Evolutionary conservation across 352 stramenopile species (phyloP).

Genomic region (Globisporangium nagaii): DNA sequence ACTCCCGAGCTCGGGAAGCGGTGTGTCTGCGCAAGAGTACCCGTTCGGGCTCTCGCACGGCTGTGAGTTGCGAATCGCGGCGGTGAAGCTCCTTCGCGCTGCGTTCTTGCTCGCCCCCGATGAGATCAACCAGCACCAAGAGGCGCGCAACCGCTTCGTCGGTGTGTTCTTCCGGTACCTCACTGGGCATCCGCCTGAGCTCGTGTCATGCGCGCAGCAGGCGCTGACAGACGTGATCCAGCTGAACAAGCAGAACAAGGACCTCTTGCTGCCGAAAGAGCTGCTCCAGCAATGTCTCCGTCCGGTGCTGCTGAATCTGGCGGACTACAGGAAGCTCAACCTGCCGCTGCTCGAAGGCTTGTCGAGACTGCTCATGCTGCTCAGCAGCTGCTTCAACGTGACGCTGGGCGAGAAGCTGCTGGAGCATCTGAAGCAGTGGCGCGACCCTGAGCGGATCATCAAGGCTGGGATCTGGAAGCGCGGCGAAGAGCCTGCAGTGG

Average conservation of each 20-base stretch:
- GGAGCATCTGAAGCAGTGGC: conserved; percentile 94
- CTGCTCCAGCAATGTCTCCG: conserved; percentile 94
- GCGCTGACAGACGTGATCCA: conserved; percentile 79
- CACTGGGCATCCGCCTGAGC: conserved; percentile 76
- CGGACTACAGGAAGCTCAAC: conserved; percentile 96
- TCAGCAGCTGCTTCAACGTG: conserved; percentile 97
- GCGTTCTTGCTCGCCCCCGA: conserved; percentile 79
- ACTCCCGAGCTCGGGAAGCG: conserved; percentile 16
- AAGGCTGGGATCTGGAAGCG: conserved; percentile 91
- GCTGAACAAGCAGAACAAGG: conserved; percentile 84
- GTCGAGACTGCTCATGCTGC: conserved; percentile 88
- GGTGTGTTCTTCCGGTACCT: conserved; percentile 90
- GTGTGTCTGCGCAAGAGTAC: conserved; percentile 76
- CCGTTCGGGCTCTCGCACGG: conserved; percentile 80
- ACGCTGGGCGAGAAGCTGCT: conserved; percentile 96
- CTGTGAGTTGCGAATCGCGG: conserved; percentile 80
- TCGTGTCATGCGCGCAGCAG: conserved; percentile 78
- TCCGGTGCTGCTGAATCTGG: conserved; percentile 94
- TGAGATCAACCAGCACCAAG: conserved; percentile 82
- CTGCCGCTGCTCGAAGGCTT: conserved; percentile 93
- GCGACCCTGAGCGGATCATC: conserved; percentile 86
- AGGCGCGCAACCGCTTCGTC: conserved; percentile 82
- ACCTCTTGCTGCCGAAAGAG: conserved; percentile 91
- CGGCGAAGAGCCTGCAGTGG: conserved; percentile 93
- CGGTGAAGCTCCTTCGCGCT: conserved; percentile 83